Percentiles rank a stretch among this genome's conserved stretches.
Evolutionary conservation across 805 yeast genomes (phyloP).

Genomic region (Nakazawaea anatomiae): DNA sequence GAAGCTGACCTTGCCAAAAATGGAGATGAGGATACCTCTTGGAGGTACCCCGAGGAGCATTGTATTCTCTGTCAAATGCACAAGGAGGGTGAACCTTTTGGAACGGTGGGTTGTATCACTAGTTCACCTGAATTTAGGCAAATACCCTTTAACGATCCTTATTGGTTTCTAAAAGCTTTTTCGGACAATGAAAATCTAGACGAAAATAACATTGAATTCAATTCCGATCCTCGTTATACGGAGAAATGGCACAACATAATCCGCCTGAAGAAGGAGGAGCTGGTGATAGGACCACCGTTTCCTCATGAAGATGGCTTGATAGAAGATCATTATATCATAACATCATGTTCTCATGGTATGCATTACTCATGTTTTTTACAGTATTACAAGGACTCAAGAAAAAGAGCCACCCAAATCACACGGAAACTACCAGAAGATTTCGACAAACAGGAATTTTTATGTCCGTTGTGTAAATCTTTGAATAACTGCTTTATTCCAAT

Average conservation of each 20-base stretch:
- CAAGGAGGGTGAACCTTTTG: constrained; percentile 61
- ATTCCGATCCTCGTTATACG: not conserved
- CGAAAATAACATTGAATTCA: constrained; percentile 11
- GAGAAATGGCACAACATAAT: constrained; percentile 35
- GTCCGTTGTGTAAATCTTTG: constrained; percentile 88
- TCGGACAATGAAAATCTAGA: constrained; percentile 41
- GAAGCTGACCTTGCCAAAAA: constrained; percentile 32
- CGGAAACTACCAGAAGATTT: constrained; percentile 65
- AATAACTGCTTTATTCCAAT: constrained; percentile 82
- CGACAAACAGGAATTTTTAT: constrained; percentile 67
- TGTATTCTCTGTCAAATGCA: constrained; percentile 84
- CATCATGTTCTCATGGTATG: constrained; percentile 93
- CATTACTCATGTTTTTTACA: constrained; percentile 73
- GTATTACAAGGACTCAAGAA: constrained; percentile 49
- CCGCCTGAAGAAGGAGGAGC: constrained; percentile 26
- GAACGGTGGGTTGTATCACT: constrained; percentile 60
- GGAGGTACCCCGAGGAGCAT: constrained; percentile 69
- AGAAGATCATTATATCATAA: constrained; percentile 43
- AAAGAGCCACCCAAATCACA: constrained; percentile 65
- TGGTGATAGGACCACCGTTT: constrained; percentile 70
- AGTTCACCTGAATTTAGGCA: constrained; percentile 55
- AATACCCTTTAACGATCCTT: constrained; percentile 56
- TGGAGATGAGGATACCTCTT: constrained; percentile 29
- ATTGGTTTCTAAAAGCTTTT: constrained; percentile 63
- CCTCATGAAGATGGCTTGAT: constrained; percentile 31